These are phyloP conservation scores for Trametes cinnabarina DNA, from an alignment of 768 basidiomycete genomes.

Conservation along the genomic window DNA sequence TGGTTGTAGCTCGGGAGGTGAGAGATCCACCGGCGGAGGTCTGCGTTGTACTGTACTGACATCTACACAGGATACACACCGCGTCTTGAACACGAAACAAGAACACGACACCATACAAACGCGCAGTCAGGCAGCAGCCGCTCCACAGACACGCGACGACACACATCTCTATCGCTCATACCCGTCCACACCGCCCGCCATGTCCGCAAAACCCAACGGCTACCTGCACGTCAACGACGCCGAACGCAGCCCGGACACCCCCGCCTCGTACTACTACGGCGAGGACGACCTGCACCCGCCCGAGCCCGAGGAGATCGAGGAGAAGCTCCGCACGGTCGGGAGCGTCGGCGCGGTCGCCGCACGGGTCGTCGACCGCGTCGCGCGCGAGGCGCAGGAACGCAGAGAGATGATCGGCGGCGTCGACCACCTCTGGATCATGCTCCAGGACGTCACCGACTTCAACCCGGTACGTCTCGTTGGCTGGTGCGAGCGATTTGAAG, in stretches of 20 bases:
- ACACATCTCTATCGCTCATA: too few relatives aligned
- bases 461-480: constrained; percentile 18
- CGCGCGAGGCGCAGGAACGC: constrained; percentile 18
- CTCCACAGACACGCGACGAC: too few relatives aligned
- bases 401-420: constrained; percentile 24
- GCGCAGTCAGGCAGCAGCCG: too few relatives aligned
- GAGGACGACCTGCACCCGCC: constrained; percentile 7
- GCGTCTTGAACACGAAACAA: too few relatives aligned
- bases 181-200: neutral
- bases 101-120: too few relatives aligned
- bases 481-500: neutral
- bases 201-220: neutral
- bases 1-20: too few relatives aligned
- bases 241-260: constrained; percentile 12
- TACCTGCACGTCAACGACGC: neutral
- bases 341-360: neutral
- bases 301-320: constrained; percentile 10
- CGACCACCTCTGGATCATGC: constrained; percentile 24
- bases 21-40: too few relatives aligned
- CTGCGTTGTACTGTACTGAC: too few relatives aligned
- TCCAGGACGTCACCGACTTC: constrained; percentile 23
- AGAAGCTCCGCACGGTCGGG: constrained; percentile 17
- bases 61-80: too few relatives aligned
- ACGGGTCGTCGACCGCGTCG: constrained; percentile 14
- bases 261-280: constrained; percentile 18